Evolutionary conservation across 306 rosid species (phyloP).

Genomic region (Spatholobus suberectus): DNA sequence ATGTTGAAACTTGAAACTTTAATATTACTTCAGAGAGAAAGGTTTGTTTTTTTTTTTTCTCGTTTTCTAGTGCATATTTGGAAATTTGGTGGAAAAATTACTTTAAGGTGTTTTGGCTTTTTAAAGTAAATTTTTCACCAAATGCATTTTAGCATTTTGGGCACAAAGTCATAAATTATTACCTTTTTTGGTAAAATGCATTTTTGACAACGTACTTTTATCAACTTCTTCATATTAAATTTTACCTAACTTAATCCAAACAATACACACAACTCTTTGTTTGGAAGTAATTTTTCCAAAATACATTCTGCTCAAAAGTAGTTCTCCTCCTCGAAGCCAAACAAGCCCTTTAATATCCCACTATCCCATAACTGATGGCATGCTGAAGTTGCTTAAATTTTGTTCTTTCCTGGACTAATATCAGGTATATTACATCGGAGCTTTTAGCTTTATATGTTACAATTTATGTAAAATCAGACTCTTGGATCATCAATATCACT

Average conservation of each 20-base stretch:
- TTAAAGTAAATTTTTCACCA: not conserved
- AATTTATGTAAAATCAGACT: not conserved
- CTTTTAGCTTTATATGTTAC: not conserved
- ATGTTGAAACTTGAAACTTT: not conserved
- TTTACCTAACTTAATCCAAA: not conserved
- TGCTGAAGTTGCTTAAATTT: constrained; percentile 4
- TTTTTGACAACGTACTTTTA: not conserved
- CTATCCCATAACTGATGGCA: constrained; percentile 5
- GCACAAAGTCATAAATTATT: not conserved
- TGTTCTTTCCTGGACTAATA: constrained; percentile 17
- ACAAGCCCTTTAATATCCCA: not conserved
- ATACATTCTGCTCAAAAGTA: not conserved
- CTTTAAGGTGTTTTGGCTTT: constrained; percentile 2
- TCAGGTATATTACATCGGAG: not conserved
- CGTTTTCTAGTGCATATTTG: not conserved
- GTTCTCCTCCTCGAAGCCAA: constrained; percentile 4
- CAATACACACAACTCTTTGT: not conserved
- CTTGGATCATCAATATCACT: not conserved
- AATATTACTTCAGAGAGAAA: not conserved
- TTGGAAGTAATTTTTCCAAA: not conserved
- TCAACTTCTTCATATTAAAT: not conserved
- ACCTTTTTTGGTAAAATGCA: not conserved
- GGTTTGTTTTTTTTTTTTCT: too few species aligned
- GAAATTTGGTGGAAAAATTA: not conserved
- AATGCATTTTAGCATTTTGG: not conserved